These are phyloP conservation scores for Cardiospermum halicacabum DNA, from an alignment of 345 rosid species.

Conservation along the genomic window DNA sequence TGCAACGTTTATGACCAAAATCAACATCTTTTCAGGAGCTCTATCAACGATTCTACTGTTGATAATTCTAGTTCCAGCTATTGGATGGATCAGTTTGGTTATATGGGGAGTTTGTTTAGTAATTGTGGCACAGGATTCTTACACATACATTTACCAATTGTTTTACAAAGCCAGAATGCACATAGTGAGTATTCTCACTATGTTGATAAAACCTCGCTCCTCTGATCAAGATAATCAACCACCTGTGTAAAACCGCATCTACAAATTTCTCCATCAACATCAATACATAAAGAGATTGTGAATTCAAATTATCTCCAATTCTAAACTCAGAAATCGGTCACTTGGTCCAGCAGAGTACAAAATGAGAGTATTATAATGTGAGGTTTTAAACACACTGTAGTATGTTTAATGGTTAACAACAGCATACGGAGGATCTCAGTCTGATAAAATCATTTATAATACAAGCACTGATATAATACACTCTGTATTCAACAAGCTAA, in stretches of 20 bases:
- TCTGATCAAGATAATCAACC: not conserved
- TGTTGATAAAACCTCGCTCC: not conserved
- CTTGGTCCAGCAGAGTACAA: too few relatives aligned
- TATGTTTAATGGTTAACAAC: too few relatives aligned
- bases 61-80: not conserved
- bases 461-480: too few relatives aligned
- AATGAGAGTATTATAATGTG: too few relatives aligned
- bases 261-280: too few relatives aligned
- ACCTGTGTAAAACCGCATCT: not conserved
- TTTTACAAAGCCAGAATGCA: not conserved
- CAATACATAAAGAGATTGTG: too few relatives aligned
- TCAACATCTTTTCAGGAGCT: not conserved
- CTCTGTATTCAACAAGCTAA: too few relatives aligned
- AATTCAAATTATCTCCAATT: too few relatives aligned
- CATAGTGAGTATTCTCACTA: not conserved
- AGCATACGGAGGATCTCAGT: too few relatives aligned
- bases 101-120: not conserved
- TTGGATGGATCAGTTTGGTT: slow-evolving; percentile 3
- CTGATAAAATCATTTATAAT: too few relatives aligned
- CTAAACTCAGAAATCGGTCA: too few relatives aligned
- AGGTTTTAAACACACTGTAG: too few relatives aligned
- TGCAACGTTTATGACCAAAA: not conserved
- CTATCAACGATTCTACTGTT: slow-evolving; percentile 1
- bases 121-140: not conserved
- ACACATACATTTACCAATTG: not conserved